These are phyloP conservation scores for Aspergillus nidulans DNA, from an alignment of 495 filamentous ascomycete species.

Conservation along the genomic window DNA sequence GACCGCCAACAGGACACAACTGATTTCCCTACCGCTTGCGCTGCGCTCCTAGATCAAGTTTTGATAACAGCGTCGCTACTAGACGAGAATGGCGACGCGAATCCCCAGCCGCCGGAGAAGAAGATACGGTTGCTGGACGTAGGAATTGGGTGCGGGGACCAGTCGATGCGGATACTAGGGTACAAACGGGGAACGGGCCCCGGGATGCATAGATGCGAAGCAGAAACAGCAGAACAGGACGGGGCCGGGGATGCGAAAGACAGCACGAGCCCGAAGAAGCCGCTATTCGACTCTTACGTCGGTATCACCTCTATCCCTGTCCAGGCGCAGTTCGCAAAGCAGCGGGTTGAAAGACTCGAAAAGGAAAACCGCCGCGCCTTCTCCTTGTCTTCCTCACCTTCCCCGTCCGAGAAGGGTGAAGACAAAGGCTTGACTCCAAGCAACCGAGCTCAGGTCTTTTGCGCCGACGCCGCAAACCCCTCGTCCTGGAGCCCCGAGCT, in stretches of 20 bases:
- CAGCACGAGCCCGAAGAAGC: neutral
- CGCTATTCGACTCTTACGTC: conserved; percentile 33
- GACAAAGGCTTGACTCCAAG: neutral
- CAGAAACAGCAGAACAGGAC: neutral
- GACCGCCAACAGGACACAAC: conserved; percentile 12
- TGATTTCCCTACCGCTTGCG: conserved; percentile 36
- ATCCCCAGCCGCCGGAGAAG: neutral
- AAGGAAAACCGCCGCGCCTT: too few species aligned
- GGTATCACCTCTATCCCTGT: conserved; percentile 38
- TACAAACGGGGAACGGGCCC: neutral
- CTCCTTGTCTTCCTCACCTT: neutral
- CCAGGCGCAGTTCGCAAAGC: conserved; percentile 28
- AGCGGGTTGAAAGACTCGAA: conserved; percentile 17
- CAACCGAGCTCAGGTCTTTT: conserved; percentile 21
- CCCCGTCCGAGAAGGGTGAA: neutral
- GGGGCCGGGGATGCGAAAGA: neutral
- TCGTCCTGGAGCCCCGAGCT: conserved; percentile 23
- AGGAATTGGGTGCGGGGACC: conserved; percentile 49
- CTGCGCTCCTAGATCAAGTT: conserved; percentile 39
- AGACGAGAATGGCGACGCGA: conserved; percentile 6
- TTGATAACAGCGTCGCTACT: conserved; percentile 30
- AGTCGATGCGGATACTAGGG: conserved; percentile 22
- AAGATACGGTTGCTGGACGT: conserved; percentile 38
- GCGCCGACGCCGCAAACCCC: conserved; percentile 31
- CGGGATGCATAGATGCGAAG: neutral